phyloP scores from a whole-genome alignment of 257 asterid species.

The Salvia hispanica region DNA sequence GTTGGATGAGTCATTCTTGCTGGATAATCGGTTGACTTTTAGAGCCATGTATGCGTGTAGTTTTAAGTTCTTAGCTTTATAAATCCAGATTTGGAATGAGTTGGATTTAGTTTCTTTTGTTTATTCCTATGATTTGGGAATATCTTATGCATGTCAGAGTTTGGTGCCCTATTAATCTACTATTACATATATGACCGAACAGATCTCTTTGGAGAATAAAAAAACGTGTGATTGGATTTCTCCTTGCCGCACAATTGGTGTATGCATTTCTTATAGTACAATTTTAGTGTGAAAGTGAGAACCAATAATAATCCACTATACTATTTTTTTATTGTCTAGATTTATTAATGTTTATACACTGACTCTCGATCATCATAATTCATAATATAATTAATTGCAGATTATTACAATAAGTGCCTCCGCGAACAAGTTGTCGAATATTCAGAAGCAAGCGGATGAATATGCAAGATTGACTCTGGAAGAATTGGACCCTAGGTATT shows the following conservation, averaged over 20 bases:
- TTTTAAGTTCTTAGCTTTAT: slow-evolving; percentile 24
- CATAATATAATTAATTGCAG: too few relatives aligned
- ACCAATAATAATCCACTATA: too few relatives aligned
- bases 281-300: slow-evolving; percentile 22
- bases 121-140: slow-evolving; percentile 28
- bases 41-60: slow-evolving; percentile 54
- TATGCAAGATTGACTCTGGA: too few relatives aligned
- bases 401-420: too few relatives aligned
- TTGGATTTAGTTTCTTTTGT: slow-evolving; percentile 19
- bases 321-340: too few relatives aligned
- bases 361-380: too few relatives aligned
- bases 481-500: too few relatives aligned
- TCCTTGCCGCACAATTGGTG: background rate
- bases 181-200: slow-evolving; percentile 92
- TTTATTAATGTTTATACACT: too few relatives aligned
- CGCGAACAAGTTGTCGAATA: too few relatives aligned
- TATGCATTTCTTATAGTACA: background rate
- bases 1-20: slow-evolving; percentile 54
- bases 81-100: slow-evolving; percentile 14
- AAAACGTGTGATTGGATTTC: slow-evolving; percentile 59
- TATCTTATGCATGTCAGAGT: slow-evolving; percentile 71
- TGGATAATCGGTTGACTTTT: slow-evolving; percentile 49
- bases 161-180: slow-evolving; percentile 81
- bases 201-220: slow-evolving; percentile 71
- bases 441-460: too few relatives aligned